phyloP scores from a whole-genome alignment of 2,329 filamentous ascomycete species.

The Thermothelomyces thermophilus region DNA sequence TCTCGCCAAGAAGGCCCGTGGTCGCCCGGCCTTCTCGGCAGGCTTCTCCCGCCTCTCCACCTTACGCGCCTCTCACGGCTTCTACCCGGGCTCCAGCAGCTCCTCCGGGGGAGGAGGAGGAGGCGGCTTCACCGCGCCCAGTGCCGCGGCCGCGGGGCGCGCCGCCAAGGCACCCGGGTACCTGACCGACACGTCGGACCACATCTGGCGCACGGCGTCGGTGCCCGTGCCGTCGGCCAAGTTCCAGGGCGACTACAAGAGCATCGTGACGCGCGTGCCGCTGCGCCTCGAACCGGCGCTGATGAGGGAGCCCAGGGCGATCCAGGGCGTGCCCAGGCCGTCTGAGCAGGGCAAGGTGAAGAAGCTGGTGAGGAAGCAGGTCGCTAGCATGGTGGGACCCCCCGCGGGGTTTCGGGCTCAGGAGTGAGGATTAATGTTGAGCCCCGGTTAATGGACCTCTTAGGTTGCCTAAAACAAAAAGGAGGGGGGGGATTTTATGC shows the following conservation, averaged over 20 bases:
- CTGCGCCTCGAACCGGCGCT: conserved; percentile 76
- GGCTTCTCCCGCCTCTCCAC: conserved; percentile 58
- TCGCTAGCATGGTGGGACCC: conserved; percentile 33
- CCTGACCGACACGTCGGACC: conserved; percentile 66
- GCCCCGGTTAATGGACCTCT: too few relatives aligned
- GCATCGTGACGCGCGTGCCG: conserved; percentile 60
- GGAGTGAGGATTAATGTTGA: neutral
- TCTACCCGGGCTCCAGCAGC: conserved; percentile 35
- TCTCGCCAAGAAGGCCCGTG: conserved; percentile 65
- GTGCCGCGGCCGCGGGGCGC: conserved; percentile 12
- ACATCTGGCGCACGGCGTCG: conserved; percentile 68
- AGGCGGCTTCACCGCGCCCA: conserved; percentile 30
- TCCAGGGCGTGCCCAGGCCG: conserved; percentile 73
- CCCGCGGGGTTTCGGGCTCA: conserved; percentile 23
- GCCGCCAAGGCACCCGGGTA: conserved; percentile 48
- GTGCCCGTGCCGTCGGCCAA: conserved; percentile 55
- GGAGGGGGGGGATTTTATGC: too few relatives aligned
- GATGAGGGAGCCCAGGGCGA: conserved; percentile 87
- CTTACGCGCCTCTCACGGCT: conserved; percentile 50
- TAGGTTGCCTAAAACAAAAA: too few relatives aligned
- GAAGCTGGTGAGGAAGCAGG: conserved; percentile 50
- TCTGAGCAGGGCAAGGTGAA: conserved; percentile 46
- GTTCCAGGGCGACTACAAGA: conserved; percentile 56
- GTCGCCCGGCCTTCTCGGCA: conserved; percentile 58
- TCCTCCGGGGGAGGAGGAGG: conserved; percentile 7